These are phyloP conservation scores for Elsinoe ampelina DNA, from an alignment of 2,329 filamentous ascomycete genomes.

Conservation along the genomic window DNA sequence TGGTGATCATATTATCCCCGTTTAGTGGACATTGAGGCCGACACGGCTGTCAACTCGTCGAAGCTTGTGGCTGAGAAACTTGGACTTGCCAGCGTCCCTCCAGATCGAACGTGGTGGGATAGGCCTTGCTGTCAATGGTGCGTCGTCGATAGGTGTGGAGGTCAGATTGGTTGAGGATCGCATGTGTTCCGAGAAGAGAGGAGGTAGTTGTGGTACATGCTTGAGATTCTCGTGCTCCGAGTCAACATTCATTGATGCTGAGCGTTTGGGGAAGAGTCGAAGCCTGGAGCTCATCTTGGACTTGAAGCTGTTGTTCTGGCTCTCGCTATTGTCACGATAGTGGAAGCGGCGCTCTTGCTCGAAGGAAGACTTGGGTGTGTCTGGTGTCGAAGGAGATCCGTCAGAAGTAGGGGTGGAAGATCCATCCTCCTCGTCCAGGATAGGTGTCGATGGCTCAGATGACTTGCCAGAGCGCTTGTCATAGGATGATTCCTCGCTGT, in stretches of 20 bases:
- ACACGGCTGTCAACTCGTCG: constrained; percentile 12
- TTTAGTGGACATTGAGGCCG: constrained; percentile 7
- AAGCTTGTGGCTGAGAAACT: constrained; percentile 7
- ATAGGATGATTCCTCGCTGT: neutral
- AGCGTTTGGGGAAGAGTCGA: constrained; percentile 10
- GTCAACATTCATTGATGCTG: neutral
- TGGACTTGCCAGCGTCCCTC: constrained; percentile 11
- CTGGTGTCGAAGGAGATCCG: constrained; percentile 5
- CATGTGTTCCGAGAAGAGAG: constrained; percentile 1
- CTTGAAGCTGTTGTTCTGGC: constrained; percentile 8
- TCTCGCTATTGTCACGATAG: constrained; percentile 6
- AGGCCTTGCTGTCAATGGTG: neutral
- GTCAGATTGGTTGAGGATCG: neutral
- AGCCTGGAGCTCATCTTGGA: constrained; percentile 5
- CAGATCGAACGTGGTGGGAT: constrained; percentile 9
- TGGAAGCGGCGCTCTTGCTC: constrained; percentile 4
- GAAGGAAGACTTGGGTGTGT: constrained; percentile 12
- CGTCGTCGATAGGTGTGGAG: neutral
- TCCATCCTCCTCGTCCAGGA: constrained; percentile 12
- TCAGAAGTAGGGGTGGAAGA: constrained; percentile 8
- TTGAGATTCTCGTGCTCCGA: constrained; percentile 2
- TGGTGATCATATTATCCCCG: neutral
- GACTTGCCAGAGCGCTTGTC: neutral
- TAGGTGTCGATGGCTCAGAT: constrained; percentile 9
- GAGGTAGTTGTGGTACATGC: constrained; percentile 8